Evolutionary conservation across 257 asterid species (phyloP), one percentile per base, ranked within the genome.

Genomic region (Ehretia macrophylla): DNA sequence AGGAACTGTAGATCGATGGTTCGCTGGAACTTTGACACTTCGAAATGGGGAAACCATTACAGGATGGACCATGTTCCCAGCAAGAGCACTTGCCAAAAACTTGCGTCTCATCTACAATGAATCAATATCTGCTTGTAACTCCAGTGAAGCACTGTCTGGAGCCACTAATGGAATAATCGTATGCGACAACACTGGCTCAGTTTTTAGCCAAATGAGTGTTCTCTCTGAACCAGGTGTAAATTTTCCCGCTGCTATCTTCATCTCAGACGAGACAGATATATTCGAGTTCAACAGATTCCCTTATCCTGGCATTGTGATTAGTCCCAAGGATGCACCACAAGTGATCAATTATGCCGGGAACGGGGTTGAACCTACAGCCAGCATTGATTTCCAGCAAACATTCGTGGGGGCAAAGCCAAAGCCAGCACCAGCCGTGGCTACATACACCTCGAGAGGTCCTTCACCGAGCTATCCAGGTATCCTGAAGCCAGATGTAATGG

Each of bases 401-500:
- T n/a, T 76, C n/a, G 1, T 64, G 0, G 82, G 82, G 16, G 35
- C 56, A 49, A 63, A 56, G 49, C n/a, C 56, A 49, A 63, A 56
- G 74, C 47, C 14, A 10, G 47, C 83, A 0, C 80, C 83, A 0
- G 49, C 55, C 1, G 72, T 70, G 35, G 69, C 70, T 13, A 40
- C 55, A 4, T 72, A 66, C 32, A 58, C 77, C 17, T 73, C 75
- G 1, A 46, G 74, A 55, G 82, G 85, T 11, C 82, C 85, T 22
- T 51, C 80, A 1, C 73, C 62, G 22, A 67, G 73, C 67, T 66
- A 52, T 56, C 82, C 80, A 1, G 61, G 66, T 1, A 20, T 79
- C 5, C 20, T 79, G 51, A 79, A 79, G 48, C 85, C 80, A 0
- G 85, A 79, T 32, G 14, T 79, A 14, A 67, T 76, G 73, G 77